These are phyloP conservation scores for Daldinia childiae DNA, from an alignment of 495 filamentous ascomycete genomes.

Conservation along the genomic window DNA sequence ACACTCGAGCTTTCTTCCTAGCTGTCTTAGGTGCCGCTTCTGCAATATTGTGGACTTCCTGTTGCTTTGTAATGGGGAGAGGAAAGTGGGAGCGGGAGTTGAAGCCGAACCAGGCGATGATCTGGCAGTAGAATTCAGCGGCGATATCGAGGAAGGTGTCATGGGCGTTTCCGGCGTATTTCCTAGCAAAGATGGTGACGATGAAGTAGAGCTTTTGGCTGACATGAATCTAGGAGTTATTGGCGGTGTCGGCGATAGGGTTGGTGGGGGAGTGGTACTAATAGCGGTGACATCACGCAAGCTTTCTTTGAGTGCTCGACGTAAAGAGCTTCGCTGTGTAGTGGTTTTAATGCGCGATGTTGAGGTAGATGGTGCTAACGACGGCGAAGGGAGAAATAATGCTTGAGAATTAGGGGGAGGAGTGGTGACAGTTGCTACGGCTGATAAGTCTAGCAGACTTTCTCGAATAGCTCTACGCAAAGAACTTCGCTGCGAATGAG, in stretches of 20 bases:
- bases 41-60: background rate
- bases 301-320: slow-evolving; percentile 23
- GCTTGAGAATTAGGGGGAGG: background rate
- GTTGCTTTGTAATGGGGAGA: background rate
- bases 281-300: background rate
- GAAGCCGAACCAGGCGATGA: background rate
- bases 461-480: slow-evolving; percentile 19
- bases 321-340: slow-evolving; percentile 34
- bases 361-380: background rate
- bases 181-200: background rate
- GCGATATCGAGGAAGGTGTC: background rate
- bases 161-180: background rate
- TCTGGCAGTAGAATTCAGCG: background rate
- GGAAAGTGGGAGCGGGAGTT: background rate
- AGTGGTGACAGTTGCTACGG: background rate
- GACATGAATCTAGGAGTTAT: background rate
- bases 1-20: background rate
- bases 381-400: background rate
- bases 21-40: background rate
- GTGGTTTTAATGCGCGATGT: background rate
- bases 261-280: background rate
- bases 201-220: background rate
- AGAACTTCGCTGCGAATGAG: slow-evolving; percentile 22
- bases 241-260: background rate
- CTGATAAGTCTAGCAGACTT: slow-evolving; percentile 13